These are phyloP conservation scores for Sorghum bicolor DNA, from an alignment of 176 grass and related monocot species.

Conservation along the genomic window Sorghum_bicolor_NCBIv3 NC_012873.2:54613501-54614000, in stretches of 20 bases:
- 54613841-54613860: conserved; percentile 56
- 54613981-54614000: not conserved
- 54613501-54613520: not conserved
- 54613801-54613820: conserved; percentile 53
- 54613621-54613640: conserved; percentile 54
- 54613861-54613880: conserved; percentile 54
- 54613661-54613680: conserved; percentile 46
- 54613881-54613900: conserved; percentile 50
- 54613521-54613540: not conserved
- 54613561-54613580: not conserved
- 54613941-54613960: not conserved
- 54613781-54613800: conserved; percentile 7
- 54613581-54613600: not conserved
- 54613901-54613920: conserved; percentile 39
- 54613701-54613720: conserved; percentile 45
- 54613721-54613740: not conserved
- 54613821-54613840: conserved; percentile 43
- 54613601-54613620: conserved; percentile 55
- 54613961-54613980: not conserved
- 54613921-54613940: conserved; percentile 7
- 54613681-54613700: conserved; percentile 53
- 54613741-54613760: not conserved
- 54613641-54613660: conserved; percentile 55
- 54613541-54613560: not conserved
- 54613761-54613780: not conserved